These are phyloP conservation scores for Yamadazyma membranifaciens DNA, from an alignment of 1,139 yeast genomes.

Conservation along the genomic window DNA sequence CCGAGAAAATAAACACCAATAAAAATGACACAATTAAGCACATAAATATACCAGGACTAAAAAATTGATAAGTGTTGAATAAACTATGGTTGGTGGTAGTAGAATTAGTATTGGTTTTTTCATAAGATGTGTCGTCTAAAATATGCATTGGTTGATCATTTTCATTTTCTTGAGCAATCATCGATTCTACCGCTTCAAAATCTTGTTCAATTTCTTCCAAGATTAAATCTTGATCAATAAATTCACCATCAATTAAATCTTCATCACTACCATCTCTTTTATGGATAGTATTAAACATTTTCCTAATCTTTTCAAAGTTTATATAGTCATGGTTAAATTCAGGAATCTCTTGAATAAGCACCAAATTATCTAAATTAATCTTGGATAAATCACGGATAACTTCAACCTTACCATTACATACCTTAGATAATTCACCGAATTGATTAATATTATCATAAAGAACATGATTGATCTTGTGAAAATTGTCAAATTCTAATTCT, in stretches of 20 bases:
- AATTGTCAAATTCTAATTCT: neutral
- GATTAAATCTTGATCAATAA: neutral
- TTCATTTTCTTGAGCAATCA: slow-evolving; percentile 24
- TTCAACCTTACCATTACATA: slow-evolving; percentile 12
- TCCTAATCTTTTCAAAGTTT: neutral
- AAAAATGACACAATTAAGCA: slow-evolving; percentile 55
- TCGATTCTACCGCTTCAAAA: slow-evolving; percentile 32
- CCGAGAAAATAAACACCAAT: slow-evolving; percentile 48
- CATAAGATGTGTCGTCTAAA: slow-evolving; percentile 15
- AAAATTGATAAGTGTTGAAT: slow-evolving; percentile 43
- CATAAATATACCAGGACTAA: slow-evolving; percentile 65
- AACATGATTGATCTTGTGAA: slow-evolving; percentile 26
- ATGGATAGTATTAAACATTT: slow-evolving; percentile 5
- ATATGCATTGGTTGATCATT: slow-evolving; percentile 22
- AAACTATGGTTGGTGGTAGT: slow-evolving; percentile 17
- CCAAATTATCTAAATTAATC: slow-evolving; percentile 17
- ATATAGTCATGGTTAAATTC: slow-evolving; percentile 4
- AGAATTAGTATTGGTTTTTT: slow-evolving; percentile 7
- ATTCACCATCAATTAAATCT: neutral
- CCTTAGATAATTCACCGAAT: slow-evolving; percentile 17
- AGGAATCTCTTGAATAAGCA: slow-evolving; percentile 14
- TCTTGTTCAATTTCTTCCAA: slow-evolving; percentile 34
- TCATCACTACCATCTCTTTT: slow-evolving; percentile 2
- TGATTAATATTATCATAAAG: slow-evolving; percentile 25
- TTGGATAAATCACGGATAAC: slow-evolving; percentile 18